These are phyloP conservation scores for Neoscytalidium dimidiatum DNA, from an alignment of 2,329 filamentous ascomycete species.

Conservation along the genomic window DNA sequence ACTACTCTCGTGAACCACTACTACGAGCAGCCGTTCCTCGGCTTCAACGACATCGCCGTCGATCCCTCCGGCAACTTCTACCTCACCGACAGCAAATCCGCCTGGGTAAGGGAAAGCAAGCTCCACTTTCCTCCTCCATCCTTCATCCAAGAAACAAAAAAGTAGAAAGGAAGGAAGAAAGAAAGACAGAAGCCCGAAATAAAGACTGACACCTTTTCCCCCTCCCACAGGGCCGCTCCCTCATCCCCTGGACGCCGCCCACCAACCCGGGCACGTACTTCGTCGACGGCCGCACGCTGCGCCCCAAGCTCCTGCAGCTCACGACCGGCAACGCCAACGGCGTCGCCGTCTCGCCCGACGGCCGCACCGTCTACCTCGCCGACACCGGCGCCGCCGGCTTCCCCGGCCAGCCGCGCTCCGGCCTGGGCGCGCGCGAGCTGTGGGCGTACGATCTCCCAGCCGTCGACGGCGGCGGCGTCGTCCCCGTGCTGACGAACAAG, in stretches of 20 bases:
- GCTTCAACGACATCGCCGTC: conserved; percentile 24
- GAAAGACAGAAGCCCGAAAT: too few relatives aligned
- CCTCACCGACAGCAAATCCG: conserved; percentile 23
- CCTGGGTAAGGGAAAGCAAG: background rate
- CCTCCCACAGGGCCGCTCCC: conserved; percentile 14
- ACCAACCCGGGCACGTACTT: conserved; percentile 17
- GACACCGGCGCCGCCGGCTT: conserved; percentile 7
- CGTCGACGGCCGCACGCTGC: conserved; percentile 21
- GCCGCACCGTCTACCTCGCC: conserved; percentile 4
- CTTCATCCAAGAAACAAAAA: background rate
- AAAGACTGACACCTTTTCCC: too few relatives aligned
- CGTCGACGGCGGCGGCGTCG: background rate
- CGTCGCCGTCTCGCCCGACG: conserved; percentile 13
- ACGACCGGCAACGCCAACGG: conserved; percentile 24
- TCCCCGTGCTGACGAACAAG: conserved; percentile 17
- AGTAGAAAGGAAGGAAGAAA: too few relatives aligned
- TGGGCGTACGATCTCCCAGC: conserved; percentile 18
- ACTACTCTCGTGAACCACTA: conserved; percentile 22
- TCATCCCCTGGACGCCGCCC: conserved; percentile 19
- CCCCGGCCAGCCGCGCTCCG: conserved; percentile 11
- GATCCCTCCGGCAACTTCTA: conserved; percentile 22
- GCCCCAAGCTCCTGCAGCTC: conserved; percentile 20
- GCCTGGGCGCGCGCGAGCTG: conserved; percentile 19
- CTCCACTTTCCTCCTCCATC: too few relatives aligned
- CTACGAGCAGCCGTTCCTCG: conserved; percentile 21